Evolutionary conservation across 495 filamentous ascomycete species (phyloP), one percentile per base, ranked within the genome.

Genomic region (Niebla homalea): DNA sequence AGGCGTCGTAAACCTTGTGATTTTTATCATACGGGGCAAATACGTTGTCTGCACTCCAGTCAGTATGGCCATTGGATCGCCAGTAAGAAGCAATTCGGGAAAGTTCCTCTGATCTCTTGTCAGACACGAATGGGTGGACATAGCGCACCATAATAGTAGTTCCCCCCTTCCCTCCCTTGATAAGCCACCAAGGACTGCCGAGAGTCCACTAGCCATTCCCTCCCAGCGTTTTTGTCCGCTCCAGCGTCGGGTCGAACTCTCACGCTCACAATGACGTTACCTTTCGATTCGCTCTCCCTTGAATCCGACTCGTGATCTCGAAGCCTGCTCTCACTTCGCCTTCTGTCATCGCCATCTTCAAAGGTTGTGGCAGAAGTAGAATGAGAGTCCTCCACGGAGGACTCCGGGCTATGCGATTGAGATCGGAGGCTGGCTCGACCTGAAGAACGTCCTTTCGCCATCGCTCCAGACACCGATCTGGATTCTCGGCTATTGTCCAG

Each of bases 251-350:
- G 92, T 43, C 93, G 77, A 41, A 97, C 87, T 52, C 92, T 76
- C 43, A 98, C 89, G 59, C 92, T 97, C 52, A 98, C 89, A 52
- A 97, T 71, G 25, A 98, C 92, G 66, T 97, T 97, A 3, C 93
- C 92, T 62, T 94, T 97, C 18, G 71, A 75, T 51, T 96, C 87
- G 35, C 72, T 74, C 18, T 59, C 43, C 40, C 68, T 72, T 20
- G 62, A 40, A 40, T 22, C 64, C 54, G 67, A 67, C 55, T 60
- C 51, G 45, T 57, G 50, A 23, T 54, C 51, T 41, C 65, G 69
- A 5, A 54, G 52, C 5, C 48, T 43, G 37, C 73, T 70, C 62
- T 60, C 70, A 55, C 14, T 60, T 38, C 15, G 52, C 54, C 14
- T 65, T 63, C 20, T 56, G 16, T 85, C 82, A 11, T 72, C 73